A percentile compares a stretch with the other conserved stretches of the same genome.
Evolutionary conservation across 106 monocot genomes (phyloP).

Genomic region (Phalaenopsis equestris): DNA sequence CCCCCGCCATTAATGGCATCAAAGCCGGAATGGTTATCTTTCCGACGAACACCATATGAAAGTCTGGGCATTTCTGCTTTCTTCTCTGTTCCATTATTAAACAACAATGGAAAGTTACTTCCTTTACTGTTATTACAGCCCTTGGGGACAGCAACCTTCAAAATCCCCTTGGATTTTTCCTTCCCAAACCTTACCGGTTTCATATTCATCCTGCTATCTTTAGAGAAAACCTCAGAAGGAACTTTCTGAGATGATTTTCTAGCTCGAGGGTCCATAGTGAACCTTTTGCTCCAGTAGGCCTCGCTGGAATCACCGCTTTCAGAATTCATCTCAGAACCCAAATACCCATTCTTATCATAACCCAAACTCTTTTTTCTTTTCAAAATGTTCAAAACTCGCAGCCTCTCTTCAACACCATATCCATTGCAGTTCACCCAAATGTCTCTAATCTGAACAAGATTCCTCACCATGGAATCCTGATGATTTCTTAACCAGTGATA

Average conservation of each 20-base stretch:
- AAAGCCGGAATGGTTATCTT: conserved; percentile 1
- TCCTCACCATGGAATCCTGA: conserved; percentile 67
- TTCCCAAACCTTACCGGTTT: conserved; percentile 11
- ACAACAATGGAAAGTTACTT: conserved; percentile 4
- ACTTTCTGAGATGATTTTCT: background rate
- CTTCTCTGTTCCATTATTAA: background rate
- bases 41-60: background rate
- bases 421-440: conserved; percentile 39
- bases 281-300: conserved; percentile 8
- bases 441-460: conserved; percentile 34
- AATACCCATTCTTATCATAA: conserved; percentile 10
- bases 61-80: conserved; percentile 5
- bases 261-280: conserved; percentile 14
- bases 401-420: conserved; percentile 58
- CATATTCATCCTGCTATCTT: background rate
- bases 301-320: conserved; percentile 28
- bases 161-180: conserved; percentile 31
- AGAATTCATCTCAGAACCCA: conserved; percentile 28
- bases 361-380: conserved; percentile 28
- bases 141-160: conserved; percentile 29
- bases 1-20: conserved; percentile 6
- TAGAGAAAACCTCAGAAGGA: background rate
- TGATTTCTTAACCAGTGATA: conserved; percentile 53
- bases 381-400: conserved; percentile 31
- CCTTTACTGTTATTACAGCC: conserved; percentile 7